Evolutionary conservation across 148 eudicot genomes (phyloP).

Genomic region (Euryodendron excelsum): DNA sequence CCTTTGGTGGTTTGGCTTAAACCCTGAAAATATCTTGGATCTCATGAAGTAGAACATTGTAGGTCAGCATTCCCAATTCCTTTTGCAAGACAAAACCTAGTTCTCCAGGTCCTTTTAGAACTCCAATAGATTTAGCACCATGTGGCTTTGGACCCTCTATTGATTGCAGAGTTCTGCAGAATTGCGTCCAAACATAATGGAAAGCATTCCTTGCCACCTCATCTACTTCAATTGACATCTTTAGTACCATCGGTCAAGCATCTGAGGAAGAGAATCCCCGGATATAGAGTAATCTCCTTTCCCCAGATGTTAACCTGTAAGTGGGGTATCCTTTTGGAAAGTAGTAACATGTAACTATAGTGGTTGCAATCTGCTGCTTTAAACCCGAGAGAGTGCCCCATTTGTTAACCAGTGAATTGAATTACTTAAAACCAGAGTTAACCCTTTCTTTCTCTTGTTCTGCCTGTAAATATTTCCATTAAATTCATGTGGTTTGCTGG

Average conservation of each 20-base stretch:
- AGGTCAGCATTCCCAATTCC: not conserved
- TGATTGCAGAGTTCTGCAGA: not conserved
- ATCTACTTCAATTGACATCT: no score
- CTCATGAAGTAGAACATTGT: not conserved
- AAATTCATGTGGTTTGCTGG: not conserved
- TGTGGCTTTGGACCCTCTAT: not conserved
- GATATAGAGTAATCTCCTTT: no score
- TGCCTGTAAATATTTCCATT: not conserved
- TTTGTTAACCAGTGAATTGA: not conserved
- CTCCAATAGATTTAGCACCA: not conserved
- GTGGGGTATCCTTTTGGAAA: no score
- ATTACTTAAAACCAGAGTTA: not conserved
- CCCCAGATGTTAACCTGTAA: no score
- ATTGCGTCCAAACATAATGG: no score
- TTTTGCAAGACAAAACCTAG: not conserved
- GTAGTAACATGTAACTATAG: no score
- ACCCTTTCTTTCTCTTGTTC: not conserved
- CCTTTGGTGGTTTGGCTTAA: not conserved
- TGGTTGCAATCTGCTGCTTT: no score
- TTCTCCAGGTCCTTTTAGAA: not conserved
- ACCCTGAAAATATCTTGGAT: not conserved
- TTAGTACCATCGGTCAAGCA: no score
- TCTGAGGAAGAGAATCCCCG: no score
- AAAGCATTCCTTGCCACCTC: no score
- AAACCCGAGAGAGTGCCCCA: no score